phyloP scores from a whole-genome alignment of 169 alveolate species.

The Perkinsus olseni region DNA sequence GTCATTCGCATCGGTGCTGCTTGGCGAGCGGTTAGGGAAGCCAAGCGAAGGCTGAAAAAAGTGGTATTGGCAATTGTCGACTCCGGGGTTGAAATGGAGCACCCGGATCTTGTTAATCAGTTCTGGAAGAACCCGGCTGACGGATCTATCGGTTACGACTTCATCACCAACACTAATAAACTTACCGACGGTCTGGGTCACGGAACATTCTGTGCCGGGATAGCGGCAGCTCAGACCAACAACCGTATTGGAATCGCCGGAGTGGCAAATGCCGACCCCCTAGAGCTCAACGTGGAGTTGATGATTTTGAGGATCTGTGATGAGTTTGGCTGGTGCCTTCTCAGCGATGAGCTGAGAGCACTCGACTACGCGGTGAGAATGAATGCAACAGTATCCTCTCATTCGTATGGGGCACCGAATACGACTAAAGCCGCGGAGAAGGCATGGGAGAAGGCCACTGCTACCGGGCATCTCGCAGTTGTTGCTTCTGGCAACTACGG shows the following conservation, averaged over 20 bases:
- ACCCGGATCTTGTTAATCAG: no score
- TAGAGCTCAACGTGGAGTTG: conserved; percentile 20
- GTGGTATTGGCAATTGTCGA: no score
- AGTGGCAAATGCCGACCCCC: conserved; percentile 25
- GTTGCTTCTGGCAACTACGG: conserved; percentile 30
- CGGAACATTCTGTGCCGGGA: conserved; percentile 40
- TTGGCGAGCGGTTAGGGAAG: no score
- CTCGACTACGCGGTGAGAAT: conserved; percentile 27
- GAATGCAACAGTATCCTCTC: conserved; percentile 25
- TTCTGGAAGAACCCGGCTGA: no score
- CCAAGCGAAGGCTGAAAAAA: no score
- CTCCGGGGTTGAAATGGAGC: no score
- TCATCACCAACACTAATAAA: conserved; percentile 25
- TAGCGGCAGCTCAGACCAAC: conserved; percentile 30
- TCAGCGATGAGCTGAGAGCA: no score
- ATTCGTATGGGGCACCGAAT: conserved; percentile 28
- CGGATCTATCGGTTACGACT: conserved; percentile 31
- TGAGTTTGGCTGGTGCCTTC: conserved; percentile 23
- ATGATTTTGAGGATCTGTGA: conserved; percentile 20
- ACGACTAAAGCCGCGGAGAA: conserved; percentile 23
- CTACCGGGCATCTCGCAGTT: conserved; percentile 24
- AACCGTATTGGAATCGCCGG: conserved; percentile 22
- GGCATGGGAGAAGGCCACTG: conserved; percentile 25
- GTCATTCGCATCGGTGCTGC: no score
- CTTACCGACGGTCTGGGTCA: conserved; percentile 36